Conservation (phyloP, 805 yeast species). For the Myxozyma geophila region DNA sequence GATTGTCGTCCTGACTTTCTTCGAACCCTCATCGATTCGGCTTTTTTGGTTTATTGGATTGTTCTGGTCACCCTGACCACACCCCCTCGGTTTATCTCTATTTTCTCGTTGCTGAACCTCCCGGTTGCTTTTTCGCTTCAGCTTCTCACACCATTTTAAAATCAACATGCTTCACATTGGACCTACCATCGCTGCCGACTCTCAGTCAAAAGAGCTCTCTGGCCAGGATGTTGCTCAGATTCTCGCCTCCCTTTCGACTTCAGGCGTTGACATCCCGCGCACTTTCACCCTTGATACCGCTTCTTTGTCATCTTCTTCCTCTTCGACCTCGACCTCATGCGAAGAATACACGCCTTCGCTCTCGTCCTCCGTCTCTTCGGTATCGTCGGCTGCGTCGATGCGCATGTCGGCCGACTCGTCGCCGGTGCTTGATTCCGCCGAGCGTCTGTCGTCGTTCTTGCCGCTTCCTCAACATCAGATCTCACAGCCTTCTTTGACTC, state of each 20-base stretch:
- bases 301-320: background rate
- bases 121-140: background rate
- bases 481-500: conserved; percentile 2
- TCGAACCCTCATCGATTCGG: conserved; percentile 19
- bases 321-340: conserved; percentile 25
- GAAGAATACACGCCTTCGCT: conserved; percentile 29
- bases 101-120: background rate
- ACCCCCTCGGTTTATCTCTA: background rate
- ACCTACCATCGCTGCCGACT: background rate
- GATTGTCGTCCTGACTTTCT: conserved; percentile 13
- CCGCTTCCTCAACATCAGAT: conserved; percentile 13
- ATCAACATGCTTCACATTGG: background rate
- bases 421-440: conserved; percentile 7
- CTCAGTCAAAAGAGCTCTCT: conserved; percentile 8
- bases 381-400: conserved; percentile 19
- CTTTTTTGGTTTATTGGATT: conserved; percentile 16
- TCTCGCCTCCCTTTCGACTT: conserved; percentile 7
- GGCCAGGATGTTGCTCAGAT: conserved; percentile 17
- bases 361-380: conserved; percentile 18
- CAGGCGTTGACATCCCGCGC: background rate
- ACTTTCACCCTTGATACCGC: background rate
- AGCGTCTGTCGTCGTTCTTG: conserved; percentile 8
- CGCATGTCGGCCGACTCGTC: conserved; percentile 21
- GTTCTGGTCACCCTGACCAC: conserved; percentile 36
- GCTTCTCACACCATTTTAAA: background rate